Conservation (phyloP, 2,329 filamentous ascomycete species). For the Davidsoniella australis region DNA sequence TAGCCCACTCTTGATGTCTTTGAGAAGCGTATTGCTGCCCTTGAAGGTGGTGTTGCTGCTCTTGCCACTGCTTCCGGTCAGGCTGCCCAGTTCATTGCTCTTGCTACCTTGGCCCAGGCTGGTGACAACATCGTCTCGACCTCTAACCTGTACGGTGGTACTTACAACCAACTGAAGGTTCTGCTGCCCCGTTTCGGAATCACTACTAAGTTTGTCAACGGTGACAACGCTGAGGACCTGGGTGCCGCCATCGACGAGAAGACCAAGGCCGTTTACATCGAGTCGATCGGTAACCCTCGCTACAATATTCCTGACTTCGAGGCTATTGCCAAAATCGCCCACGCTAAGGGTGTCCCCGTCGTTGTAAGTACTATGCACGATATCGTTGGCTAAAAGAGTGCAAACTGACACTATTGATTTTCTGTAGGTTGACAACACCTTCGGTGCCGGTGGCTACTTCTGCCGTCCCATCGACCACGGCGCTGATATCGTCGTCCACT, state of each 20-base stretch:
- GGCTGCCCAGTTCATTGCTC: slow-evolving; percentile 80
- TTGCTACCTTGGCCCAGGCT: slow-evolving; percentile 64
- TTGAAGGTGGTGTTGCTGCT: slow-evolving; percentile 80
- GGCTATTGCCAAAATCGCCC: slow-evolving; percentile 66
- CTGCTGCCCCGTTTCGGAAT: slow-evolving; percentile 76
- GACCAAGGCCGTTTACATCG: slow-evolving; percentile 82
- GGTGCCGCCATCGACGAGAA: slow-evolving; percentile 72
- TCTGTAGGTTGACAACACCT: slow-evolving; percentile 72
- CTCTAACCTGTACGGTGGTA: slow-evolving; percentile 81
- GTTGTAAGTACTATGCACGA: slow-evolving; percentile 27
- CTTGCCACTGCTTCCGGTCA: slow-evolving; percentile 76
- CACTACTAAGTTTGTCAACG: slow-evolving; percentile 69
- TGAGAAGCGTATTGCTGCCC: slow-evolving; percentile 87
- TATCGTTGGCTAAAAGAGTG: neutral
- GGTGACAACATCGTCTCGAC: slow-evolving; percentile 92
- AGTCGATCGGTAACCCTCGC: slow-evolving; percentile 83
- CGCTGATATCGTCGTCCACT: slow-evolving; percentile 87
- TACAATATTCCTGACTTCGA: slow-evolving; percentile 90
- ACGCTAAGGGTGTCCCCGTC: slow-evolving; percentile 47
- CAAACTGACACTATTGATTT: neutral
- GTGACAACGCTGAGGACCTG: slow-evolving; percentile 65
- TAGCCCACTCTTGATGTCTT: slow-evolving; percentile 89
- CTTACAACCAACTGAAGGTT: slow-evolving; percentile 95
- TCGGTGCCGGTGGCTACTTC: slow-evolving; percentile 84
- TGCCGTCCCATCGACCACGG: slow-evolving; percentile 74